These are phyloP conservation scores for Solanum dulcamara DNA, from an alignment of 257 asterid species.

Conservation along the genomic window DNA sequence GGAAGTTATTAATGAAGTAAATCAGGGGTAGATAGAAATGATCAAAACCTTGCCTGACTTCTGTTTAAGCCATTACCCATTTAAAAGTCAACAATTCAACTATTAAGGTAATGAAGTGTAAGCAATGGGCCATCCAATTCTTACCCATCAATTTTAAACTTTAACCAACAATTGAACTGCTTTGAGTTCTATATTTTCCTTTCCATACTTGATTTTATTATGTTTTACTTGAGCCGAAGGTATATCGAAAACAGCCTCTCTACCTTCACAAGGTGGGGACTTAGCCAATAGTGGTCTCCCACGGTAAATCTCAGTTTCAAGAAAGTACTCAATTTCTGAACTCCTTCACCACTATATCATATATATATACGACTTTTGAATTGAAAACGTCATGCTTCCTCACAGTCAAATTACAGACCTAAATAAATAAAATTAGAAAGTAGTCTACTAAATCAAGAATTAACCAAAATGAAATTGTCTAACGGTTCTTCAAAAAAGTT, in stretches of 20 bases:
- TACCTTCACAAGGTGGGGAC: background rate
- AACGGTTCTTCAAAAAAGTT: background rate
- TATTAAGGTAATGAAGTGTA: background rate
- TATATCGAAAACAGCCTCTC: background rate
- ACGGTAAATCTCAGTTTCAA: background rate
- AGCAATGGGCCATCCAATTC: background rate
- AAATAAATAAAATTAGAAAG: too few relatives aligned
- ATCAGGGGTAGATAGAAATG: background rate
- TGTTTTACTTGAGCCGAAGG: background rate
- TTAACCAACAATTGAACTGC: background rate
- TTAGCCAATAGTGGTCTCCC: background rate
- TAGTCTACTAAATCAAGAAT: background rate
- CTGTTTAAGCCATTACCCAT: background rate
- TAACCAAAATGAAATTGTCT: background rate
- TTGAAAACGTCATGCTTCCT: background rate
- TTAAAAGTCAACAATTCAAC: background rate
- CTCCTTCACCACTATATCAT: background rate
- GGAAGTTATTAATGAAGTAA: background rate
- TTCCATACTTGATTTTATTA: background rate
- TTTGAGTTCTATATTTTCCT: background rate
- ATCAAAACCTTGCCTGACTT: background rate
- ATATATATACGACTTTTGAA: background rate
- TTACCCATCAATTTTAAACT: background rate
- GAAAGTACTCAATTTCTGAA: background rate
- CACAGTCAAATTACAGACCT: background rate